Conservation (phyloP, 768 basidiomycete genomes). For the Arthromyces matolae region DNA sequence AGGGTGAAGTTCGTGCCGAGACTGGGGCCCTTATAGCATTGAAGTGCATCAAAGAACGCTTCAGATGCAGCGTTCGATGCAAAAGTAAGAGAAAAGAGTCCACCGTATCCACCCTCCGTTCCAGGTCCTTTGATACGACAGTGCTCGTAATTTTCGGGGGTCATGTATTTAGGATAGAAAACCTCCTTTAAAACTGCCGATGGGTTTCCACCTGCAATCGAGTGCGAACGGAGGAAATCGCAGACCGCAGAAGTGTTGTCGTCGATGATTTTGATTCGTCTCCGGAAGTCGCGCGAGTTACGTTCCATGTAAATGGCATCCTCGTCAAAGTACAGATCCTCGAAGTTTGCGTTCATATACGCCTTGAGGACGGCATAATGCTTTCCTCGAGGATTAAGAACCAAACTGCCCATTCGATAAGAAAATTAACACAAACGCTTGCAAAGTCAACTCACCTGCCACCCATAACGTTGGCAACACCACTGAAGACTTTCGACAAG, state of each 20-base stretch:
- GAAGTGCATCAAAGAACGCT: constrained; percentile 82
- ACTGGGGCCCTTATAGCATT: constrained; percentile 86
- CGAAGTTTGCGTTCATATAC: constrained; percentile 55
- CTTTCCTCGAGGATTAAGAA: constrained; percentile 76
- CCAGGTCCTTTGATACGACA: constrained; percentile 51
- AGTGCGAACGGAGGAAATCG: constrained; percentile 66
- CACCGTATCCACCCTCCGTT: constrained; percentile 65
- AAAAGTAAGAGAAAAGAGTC: constrained; percentile 87
- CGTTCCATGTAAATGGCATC: constrained; percentile 97
- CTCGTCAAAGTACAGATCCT: constrained; percentile 85
- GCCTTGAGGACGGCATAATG: constrained; percentile 67
- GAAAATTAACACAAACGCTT: neutral
- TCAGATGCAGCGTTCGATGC: constrained; percentile 59
- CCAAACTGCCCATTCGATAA: constrained; percentile 50
- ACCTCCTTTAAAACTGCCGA: constrained; percentile 70
- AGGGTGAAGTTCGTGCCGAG: constrained; percentile 96
- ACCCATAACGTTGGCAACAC: constrained; percentile 94
- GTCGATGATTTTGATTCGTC: constrained; percentile 75
- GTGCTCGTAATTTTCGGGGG: constrained; percentile 64
- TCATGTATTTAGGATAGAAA: constrained; percentile 85
- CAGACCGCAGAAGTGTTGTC: constrained; percentile 79
- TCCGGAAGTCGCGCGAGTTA: constrained; percentile 90
- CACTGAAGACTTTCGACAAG: constrained; percentile 92
- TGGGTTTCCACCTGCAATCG: constrained; percentile 35
- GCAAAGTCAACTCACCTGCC: constrained; percentile 63